A percentile compares a stretch with the other conserved stretches of the same genome.
Conservation (phyloP, 2,329 filamentous ascomycete genomes). For the Chrysoporthe austroafricana region DNA sequence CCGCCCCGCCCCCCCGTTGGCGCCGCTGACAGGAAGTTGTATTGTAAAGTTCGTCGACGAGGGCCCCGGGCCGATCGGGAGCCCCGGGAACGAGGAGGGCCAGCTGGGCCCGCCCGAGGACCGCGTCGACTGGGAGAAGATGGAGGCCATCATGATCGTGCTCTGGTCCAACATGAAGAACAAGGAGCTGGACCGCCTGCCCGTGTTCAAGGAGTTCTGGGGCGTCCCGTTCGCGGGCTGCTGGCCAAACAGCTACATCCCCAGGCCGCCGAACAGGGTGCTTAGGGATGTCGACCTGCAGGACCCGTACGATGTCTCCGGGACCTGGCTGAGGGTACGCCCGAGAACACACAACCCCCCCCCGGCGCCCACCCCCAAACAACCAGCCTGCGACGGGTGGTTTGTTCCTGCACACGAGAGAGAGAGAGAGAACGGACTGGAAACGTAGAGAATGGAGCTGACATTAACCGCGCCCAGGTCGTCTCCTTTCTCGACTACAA, state of each 20-base stretch:
- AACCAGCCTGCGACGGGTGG: not conserved
- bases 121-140: conserved; percentile 77
- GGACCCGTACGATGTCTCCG: conserved; percentile 74
- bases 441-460: not conserved
- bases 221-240: conserved; percentile 58
- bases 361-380: not conserved
- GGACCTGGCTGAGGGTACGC: conserved; percentile 70
- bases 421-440: not conserved
- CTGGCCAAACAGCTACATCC: conserved; percentile 54
- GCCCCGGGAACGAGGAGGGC: conserved; percentile 1
- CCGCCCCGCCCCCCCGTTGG: too few relatives aligned
- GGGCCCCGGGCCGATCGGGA: conserved; percentile 41
- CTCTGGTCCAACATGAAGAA: conserved; percentile 64
- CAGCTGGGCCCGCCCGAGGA: conserved; percentile 34
- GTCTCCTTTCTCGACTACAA: conserved; percentile 66
- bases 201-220: conserved; percentile 58
- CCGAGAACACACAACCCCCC: not conserved
- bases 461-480: conserved; percentile 35
- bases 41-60: conserved; percentile 59
- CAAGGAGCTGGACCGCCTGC: conserved; percentile 48
- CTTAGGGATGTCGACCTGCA: conserved; percentile 50
- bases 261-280: conserved; percentile 41
- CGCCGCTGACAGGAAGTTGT: not conserved
- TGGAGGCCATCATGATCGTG: conserved; percentile 74
- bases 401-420: too few relatives aligned